Evolutionary conservation across 805 yeast genomes (phyloP).

Genomic region (Candida tammaniensis): DNA sequence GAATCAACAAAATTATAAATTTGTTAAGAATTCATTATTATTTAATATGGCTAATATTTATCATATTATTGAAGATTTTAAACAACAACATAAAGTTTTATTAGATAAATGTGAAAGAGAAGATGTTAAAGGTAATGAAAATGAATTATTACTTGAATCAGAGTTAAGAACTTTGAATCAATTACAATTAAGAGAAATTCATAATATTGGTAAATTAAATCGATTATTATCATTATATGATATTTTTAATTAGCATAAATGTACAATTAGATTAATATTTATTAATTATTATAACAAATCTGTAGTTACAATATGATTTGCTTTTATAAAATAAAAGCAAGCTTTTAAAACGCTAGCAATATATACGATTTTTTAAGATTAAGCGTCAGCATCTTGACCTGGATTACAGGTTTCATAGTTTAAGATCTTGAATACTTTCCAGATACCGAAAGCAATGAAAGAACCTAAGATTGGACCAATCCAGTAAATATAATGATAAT

Average conservation of each 20-base stretch:
- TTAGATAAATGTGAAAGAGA: slow-evolving; percentile 82
- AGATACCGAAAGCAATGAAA: slow-evolving; percentile 59
- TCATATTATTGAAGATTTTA: slow-evolving; percentile 48
- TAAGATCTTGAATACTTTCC: slow-evolving; percentile 62
- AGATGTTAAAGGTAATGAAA: slow-evolving; percentile 83
- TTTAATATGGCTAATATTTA: slow-evolving; percentile 54
- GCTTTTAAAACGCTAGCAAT: not conserved
- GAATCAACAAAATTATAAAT: slow-evolving; percentile 28
- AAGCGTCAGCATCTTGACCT: slow-evolving; percentile 60
- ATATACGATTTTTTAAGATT: slow-evolving; percentile 10
- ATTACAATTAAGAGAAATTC: slow-evolving; percentile 56
- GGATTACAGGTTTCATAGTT: slow-evolving; percentile 62
- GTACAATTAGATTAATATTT: not conserved
- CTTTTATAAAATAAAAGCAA: not conserved
- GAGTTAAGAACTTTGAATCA: slow-evolving; percentile 71
- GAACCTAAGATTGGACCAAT: slow-evolving; percentile 82
- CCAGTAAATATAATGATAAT: slow-evolving; percentile 91
- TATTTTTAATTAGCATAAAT: slow-evolving; percentile 8
- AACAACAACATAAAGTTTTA: slow-evolving; percentile 60
- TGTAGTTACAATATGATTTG: too few species aligned
- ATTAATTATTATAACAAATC: slow-evolving; percentile 2
- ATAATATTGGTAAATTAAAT: slow-evolving; percentile 50
- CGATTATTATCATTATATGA: slow-evolving; percentile 52
- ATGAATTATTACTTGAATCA: slow-evolving; percentile 65
- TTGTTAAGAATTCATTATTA: slow-evolving; percentile 41